Percentiles rank a stretch among this genome's conserved stretches.
Evolutionary conservation across 805 yeast genomes (phyloP).

Genomic region (Spathaspora gorwiae): DNA sequence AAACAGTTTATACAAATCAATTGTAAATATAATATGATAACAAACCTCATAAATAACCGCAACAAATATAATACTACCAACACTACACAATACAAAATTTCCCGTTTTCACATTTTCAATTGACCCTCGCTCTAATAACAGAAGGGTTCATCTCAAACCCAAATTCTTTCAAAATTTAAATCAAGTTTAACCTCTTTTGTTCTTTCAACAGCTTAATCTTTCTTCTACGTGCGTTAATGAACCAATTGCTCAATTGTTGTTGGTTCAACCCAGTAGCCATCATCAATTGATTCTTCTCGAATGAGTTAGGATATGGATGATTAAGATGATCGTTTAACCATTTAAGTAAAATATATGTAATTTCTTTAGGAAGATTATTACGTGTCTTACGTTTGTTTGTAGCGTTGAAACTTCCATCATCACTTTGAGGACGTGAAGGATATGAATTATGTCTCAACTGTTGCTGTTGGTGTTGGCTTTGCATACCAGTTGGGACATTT

Average conservation of each 20-base stretch:
- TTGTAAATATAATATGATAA: too few species aligned
- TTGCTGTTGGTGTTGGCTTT: neutral
- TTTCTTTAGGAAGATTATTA: slow-evolving; percentile 74
- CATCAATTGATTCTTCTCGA: slow-evolving; percentile 68
- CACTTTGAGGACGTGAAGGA: neutral
- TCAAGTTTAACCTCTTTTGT: slow-evolving; percentile 16
- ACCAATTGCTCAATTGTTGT: slow-evolving; percentile 83
- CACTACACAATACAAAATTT: too few species aligned
- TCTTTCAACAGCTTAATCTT: slow-evolving; percentile 53
- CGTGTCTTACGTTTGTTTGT: slow-evolving; percentile 38
- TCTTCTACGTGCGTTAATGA: slow-evolving; percentile 80
- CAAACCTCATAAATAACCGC: too few species aligned
- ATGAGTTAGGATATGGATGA: slow-evolving; percentile 81
- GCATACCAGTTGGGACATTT: neutral
- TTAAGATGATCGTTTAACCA: slow-evolving; percentile 74
- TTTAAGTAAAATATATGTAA: slow-evolving; percentile 63
- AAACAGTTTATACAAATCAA: too few species aligned
- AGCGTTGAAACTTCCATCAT: neutral
- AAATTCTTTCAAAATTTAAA: too few species aligned
- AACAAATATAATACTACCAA: too few species aligned
- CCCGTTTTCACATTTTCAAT: too few species aligned
- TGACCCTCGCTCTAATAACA: too few species aligned
- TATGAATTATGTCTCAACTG: neutral
- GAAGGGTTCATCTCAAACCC: too few species aligned
- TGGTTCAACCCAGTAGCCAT: slow-evolving; percentile 71